Conservation (phyloP, 2,329 filamentous ascomycete genomes). For the Clarireedia monteithiana region DNA sequence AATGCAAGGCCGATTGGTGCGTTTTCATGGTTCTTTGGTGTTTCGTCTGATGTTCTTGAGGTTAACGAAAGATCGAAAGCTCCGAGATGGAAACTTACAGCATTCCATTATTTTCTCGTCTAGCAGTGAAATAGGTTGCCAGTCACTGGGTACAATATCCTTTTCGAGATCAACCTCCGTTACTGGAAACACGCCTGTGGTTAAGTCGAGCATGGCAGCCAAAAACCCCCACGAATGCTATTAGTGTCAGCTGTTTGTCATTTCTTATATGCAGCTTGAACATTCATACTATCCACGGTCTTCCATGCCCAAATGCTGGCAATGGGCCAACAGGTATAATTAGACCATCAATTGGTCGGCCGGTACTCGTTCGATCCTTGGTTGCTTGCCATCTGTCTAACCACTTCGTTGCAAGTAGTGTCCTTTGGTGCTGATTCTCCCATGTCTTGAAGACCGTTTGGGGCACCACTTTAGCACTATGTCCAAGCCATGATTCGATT, state of each 20-base stretch:
- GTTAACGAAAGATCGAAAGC: background rate
- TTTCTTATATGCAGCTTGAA: background rate
- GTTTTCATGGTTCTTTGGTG: background rate
- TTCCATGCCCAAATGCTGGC: constrained; percentile 9
- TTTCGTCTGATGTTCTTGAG: background rate
- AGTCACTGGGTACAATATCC: constrained; percentile 18
- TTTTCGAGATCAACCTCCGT: constrained; percentile 20
- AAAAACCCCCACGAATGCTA: constrained; percentile 10
- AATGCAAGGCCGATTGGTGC: background rate
- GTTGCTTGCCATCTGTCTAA: constrained; percentile 20
- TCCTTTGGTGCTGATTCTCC: constrained; percentile 20
- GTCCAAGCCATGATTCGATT: constrained; percentile 17
- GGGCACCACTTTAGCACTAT: constrained; percentile 12
- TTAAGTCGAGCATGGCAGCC: constrained; percentile 15
- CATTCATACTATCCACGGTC: constrained; percentile 1
- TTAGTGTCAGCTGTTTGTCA: background rate
- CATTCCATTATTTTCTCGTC: background rate
- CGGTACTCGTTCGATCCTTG: constrained; percentile 1
- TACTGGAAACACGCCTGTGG: constrained; percentile 22
- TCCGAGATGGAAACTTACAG: background rate
- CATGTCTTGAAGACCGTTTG: constrained; percentile 21
- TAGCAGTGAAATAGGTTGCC: constrained; percentile 16
- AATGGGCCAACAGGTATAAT: constrained; percentile 12
- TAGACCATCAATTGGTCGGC: constrained; percentile 11
- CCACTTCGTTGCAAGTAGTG: constrained; percentile 16